Evolutionary conservation across 225 moss, liverwort and hornwort species (phyloP).

Genomic region (Straminergon stramineum): DNA sequence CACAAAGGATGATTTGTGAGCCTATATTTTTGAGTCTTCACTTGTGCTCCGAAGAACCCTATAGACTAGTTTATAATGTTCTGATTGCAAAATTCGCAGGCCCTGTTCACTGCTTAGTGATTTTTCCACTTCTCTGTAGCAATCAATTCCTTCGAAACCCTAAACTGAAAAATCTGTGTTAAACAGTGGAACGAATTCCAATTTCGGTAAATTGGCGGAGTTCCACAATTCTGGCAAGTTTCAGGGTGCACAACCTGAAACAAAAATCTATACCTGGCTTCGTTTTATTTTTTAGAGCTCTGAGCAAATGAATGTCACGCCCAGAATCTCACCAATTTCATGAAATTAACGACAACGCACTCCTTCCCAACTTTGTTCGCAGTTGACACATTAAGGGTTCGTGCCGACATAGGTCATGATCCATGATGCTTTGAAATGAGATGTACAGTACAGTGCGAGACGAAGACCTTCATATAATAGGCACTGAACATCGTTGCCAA

Average conservation of each 20-base stretch:
- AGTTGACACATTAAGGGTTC: background rate
- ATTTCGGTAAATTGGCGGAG: background rate
- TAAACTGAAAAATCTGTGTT: background rate
- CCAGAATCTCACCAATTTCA: background rate
- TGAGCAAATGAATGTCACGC: background rate
- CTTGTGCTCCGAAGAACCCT: background rate
- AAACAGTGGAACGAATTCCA: background rate
- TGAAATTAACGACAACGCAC: background rate
- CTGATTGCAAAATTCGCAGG: background rate
- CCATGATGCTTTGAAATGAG: background rate
- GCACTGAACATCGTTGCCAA: background rate
- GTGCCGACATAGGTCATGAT: background rate
- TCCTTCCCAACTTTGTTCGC: background rate
- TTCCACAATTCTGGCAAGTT: background rate
- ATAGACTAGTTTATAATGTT: background rate
- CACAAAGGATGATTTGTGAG: background rate
- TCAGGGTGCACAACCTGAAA: background rate
- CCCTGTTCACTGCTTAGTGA: background rate
- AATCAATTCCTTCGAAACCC: background rate
- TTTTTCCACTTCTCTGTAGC: background rate
- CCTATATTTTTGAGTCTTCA: background rate
- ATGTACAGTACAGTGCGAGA: background rate
- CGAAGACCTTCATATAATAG: background rate
- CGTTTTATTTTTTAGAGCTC: no score
- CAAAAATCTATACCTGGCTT: background rate